Conservation (phyloP, 1,284 basidiomycete species). For the Pseudozyma tsukubaensis region DNA sequence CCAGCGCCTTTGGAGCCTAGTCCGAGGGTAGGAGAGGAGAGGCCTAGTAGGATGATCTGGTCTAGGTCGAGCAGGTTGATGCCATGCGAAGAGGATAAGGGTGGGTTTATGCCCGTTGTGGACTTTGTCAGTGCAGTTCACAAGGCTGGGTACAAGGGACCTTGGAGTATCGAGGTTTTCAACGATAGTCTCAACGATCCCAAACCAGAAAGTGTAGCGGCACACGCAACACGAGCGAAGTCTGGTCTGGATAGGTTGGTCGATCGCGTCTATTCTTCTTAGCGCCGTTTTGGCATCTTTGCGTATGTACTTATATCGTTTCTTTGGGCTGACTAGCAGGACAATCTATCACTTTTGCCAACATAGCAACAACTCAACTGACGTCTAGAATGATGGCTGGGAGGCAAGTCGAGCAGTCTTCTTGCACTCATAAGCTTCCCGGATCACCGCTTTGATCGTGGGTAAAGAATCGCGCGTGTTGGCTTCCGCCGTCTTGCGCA, state of each 20-base stretch:
- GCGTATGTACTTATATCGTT: too few relatives aligned
- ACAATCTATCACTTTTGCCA: too few relatives aligned
- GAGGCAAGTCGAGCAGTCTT: too few relatives aligned
- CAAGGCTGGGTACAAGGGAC: conserved; percentile 64
- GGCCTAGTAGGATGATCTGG: conserved; percentile 68
- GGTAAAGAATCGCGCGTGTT: too few relatives aligned
- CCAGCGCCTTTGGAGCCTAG: conserved; percentile 27
- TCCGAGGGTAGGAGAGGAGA: conserved; percentile 54
- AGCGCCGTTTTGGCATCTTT: too few relatives aligned
- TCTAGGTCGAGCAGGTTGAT: conserved; percentile 65
- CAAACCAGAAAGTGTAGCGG: conserved; percentile 25
- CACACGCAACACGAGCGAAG: conserved; percentile 59
- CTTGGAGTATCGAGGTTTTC: conserved; percentile 69
- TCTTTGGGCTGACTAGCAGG: too few relatives aligned
- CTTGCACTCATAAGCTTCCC: too few relatives aligned
- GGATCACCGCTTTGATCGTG: too few relatives aligned
- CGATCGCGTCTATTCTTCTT: conserved; percentile 13
- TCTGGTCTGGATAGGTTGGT: conserved; percentile 24
- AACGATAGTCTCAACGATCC: conserved; percentile 57
- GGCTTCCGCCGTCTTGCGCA: too few relatives aligned
- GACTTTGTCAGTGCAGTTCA: conserved; percentile 62
- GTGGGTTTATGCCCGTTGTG: conserved; percentile 68
- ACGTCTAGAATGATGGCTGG: too few relatives aligned
- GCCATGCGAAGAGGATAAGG: conserved; percentile 63
- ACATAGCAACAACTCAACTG: too few relatives aligned